Evolutionary conservation across 2,329 filamentous ascomycete genomes (phyloP), one percentile per base, ranked within the genome.

Genomic region (Xylariaceae sp.): DNA sequence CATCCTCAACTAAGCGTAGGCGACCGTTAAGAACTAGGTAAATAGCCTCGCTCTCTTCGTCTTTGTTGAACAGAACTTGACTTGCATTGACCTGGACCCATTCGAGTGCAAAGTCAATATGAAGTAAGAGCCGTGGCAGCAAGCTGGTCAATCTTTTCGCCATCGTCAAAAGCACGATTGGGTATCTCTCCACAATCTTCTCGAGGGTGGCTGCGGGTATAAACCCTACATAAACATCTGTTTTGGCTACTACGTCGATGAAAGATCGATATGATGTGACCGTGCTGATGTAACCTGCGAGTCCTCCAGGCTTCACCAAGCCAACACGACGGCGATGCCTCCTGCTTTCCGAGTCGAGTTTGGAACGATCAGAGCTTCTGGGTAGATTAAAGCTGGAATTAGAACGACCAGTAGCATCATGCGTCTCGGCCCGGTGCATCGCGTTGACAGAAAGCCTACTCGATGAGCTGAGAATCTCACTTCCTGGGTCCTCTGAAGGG

Each of bases 51-150:
- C 93, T 98, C 51, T 97, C 93, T 51, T 98, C 90, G 2, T 83
- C 83, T 63, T 95, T 87, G 51, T 95, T 88, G 61, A 94, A 95
- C 28, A 98, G 87, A 9, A 96, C 87, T 60, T 98, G 89, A 0
- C 93, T 90, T 3, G 93, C 89, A 64, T 89, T 89, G 47, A 98
- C 89, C 60, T 98, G 94, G 3, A 96, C 83, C 93, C 94, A 98
- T 68, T 98, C 94, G 15, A 98, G 73, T 3, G 93, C 93, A 66
- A 98, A 98, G 64, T 98, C 93, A 49, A 98, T 97, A 57, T 98
- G 93, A 13, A 96, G 73, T 47, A 98, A 90, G 39, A 98, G 71
- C 12, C 88, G 82, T 1, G 94, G 93, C 3, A 98, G 71, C 4
- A 98, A 78, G 47, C 83, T 90, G 0, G 94, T 97, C 44, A 98